Evolutionary conservation across 176 grass and related monocot species (phyloP).

Genomic region (Alloteropsis semialata): DNA sequence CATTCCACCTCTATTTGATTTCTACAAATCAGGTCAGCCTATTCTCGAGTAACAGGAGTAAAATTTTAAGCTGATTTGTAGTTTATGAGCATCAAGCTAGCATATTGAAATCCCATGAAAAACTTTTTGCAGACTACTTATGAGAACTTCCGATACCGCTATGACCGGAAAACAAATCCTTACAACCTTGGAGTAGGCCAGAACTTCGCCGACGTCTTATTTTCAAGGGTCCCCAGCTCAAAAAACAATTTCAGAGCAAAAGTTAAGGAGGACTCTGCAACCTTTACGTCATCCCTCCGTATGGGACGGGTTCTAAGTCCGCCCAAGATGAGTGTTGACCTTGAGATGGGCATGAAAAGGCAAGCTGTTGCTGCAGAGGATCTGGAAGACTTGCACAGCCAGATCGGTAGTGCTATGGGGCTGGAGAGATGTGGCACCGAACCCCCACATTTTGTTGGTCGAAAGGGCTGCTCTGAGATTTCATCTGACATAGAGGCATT

Average conservation of each 20-base stretch:
- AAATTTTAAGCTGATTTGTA: neutral
- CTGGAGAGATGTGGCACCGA: slow-evolving; percentile 64
- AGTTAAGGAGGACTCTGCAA: slow-evolving; percentile 57
- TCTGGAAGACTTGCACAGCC: slow-evolving; percentile 67
- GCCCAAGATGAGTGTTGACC: slow-evolving; percentile 65
- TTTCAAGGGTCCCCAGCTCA: slow-evolving; percentile 70
- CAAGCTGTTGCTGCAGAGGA: slow-evolving; percentile 54
- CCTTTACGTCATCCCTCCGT: slow-evolving; percentile 39
- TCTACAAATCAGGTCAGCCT: slow-evolving; percentile 86
- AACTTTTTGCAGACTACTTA: slow-evolving; percentile 71
- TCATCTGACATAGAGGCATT: slow-evolving; percentile 71
- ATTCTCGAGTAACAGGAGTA: neutral
- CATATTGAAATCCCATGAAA: slow-evolving; percentile 10
- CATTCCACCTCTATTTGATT: slow-evolving; percentile 85
- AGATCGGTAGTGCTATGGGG: slow-evolving; percentile 55
- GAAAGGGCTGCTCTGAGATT: slow-evolving; percentile 59
- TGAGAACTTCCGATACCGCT: slow-evolving; percentile 90
- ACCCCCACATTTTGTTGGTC: slow-evolving; percentile 45
- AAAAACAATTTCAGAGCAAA: slow-evolving; percentile 76
- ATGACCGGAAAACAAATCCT: slow-evolving; percentile 74
- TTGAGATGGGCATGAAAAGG: slow-evolving; percentile 59
- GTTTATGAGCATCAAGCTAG: neutral
- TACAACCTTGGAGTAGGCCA: slow-evolving; percentile 59
- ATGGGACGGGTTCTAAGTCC: slow-evolving; percentile 34
- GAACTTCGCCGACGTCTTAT: slow-evolving; percentile 68